Percentiles rank a stretch among this genome's conserved stretches.
These are phyloP conservation scores for Vaccinium myrtillus DNA, from an alignment of 148 eudicot species.

Conservation along the genomic window DNA sequence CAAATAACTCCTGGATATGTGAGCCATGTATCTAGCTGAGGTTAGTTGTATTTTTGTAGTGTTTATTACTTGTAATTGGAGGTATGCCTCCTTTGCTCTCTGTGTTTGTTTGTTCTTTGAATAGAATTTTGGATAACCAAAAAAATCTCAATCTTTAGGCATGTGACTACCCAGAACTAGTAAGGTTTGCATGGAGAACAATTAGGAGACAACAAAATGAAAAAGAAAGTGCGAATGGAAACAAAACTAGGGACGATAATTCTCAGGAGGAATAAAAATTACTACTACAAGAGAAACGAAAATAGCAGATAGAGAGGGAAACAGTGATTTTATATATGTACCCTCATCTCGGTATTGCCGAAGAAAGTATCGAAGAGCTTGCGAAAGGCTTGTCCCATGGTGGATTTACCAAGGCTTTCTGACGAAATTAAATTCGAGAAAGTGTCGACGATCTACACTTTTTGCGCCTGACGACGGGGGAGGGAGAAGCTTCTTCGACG, in stretches of 20 bases:
- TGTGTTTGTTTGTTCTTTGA: not conserved
- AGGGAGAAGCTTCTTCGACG: not conserved
- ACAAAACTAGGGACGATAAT: not conserved
- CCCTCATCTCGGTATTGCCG: conserved; percentile 95
- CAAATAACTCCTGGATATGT: not conserved
- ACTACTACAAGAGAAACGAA: not conserved
- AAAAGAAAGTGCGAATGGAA: not conserved
- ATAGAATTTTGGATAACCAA: not conserved
- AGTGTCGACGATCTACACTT: conserved; percentile 1
- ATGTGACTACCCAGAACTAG: not conserved
- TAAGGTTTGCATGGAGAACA: not conserved
- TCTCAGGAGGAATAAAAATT: not conserved
- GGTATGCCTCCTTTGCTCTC: not conserved
- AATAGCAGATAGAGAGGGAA: not conserved
- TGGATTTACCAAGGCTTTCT: conserved; percentile 5
- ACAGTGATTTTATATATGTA: conserved; percentile 12
- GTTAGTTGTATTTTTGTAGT: not conserved
- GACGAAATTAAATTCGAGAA: not conserved
- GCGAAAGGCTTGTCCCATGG: conserved; percentile 98
- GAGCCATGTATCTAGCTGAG: not conserved
- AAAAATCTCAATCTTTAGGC: not conserved
- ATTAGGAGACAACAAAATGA: not conserved
- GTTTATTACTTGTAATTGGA: not conserved
- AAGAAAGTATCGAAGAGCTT: conserved; percentile 97
- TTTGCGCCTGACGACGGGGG: not conserved